Conservation (phyloP, 2,329 filamentous ascomycete species). For the Cladosporium cucumerinum region DNA sequence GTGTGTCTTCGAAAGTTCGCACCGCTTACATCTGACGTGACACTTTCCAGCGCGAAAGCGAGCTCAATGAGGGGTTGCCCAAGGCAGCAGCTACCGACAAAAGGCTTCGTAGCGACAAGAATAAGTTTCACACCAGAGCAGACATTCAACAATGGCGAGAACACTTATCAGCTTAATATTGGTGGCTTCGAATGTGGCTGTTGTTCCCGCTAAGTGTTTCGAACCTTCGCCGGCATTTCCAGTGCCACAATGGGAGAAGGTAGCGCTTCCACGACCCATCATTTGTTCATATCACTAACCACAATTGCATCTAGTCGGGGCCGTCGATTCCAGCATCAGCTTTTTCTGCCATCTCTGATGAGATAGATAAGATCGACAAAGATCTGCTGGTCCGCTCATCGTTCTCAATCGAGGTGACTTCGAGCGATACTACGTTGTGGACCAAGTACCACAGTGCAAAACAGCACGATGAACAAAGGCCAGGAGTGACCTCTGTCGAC, state of each 20-base stretch:
- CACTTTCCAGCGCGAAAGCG: neutral
- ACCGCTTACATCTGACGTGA: neutral
- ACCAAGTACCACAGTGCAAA: constrained; percentile 39
- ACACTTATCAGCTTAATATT: no score
- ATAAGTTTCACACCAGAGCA: neutral
- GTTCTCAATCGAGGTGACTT: constrained; percentile 42
- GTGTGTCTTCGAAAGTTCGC: neutral
- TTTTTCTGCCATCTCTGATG: constrained; percentile 31
- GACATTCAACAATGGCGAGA: neutral
- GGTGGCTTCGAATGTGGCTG: no score
- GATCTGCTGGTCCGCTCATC: constrained; percentile 35
- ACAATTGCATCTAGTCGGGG: neutral
- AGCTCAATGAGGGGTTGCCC: neutral
- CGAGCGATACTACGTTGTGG: constrained; percentile 38
- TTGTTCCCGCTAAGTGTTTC: constrained; percentile 34
- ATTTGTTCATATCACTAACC: neutral
- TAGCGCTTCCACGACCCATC: neutral
- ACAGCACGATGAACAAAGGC: constrained; percentile 36
- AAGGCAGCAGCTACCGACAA: neutral
- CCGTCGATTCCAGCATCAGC: constrained; percentile 22
- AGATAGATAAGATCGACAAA: constrained; percentile 29
- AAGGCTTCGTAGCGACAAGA: neutral
- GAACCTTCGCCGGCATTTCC: constrained; percentile 40
- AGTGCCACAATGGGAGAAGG: constrained; percentile 31
- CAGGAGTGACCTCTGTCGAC: constrained; percentile 37